Evolutionary conservation across 306 rosid genomes (phyloP).

Genomic region (Dicorynia guianensis): DNA sequence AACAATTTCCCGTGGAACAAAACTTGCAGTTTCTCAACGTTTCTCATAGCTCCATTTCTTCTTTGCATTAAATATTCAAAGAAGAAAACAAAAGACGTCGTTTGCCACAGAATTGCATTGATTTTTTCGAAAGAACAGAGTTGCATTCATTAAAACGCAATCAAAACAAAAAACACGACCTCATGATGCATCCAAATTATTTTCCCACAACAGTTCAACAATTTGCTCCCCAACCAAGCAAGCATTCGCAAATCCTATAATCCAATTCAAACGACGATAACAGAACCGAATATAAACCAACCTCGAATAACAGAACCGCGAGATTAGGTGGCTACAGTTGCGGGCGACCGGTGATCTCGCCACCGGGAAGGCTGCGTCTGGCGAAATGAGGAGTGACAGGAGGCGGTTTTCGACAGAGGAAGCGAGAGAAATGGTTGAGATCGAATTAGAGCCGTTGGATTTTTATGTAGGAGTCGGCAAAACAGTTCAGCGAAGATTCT

Average conservation of each 20-base stretch:
- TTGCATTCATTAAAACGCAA: not conserved
- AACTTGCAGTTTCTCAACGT: not conserved
- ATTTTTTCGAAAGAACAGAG: not conserved
- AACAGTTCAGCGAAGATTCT: too few relatives aligned
- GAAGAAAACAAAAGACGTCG: not conserved
- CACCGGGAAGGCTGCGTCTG: not conserved
- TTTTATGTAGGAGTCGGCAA: too few relatives aligned
- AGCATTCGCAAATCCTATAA: not conserved
- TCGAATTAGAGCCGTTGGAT: too few relatives aligned
- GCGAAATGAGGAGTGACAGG: too few relatives aligned
- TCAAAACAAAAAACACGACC: not conserved
- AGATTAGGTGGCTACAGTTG: too few relatives aligned
- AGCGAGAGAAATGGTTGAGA: too few relatives aligned
- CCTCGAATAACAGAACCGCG: too few relatives aligned
- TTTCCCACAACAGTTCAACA: not conserved
- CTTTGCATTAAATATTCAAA: not conserved
- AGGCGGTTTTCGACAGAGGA: too few relatives aligned
- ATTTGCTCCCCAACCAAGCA: not conserved
- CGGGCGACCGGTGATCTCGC: slow-evolving; percentile 9
- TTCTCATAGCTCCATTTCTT: slow-evolving; percentile 1
- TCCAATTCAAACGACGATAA: not conserved
- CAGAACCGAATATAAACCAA: slow-evolving; percentile 29
- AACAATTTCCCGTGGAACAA: too few relatives aligned
- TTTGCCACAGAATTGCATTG: not conserved
- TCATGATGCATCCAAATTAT: not conserved